phyloP scores from a whole-genome alignment of 2,329 filamentous ascomycete genomes.

The Pestalotiopsis sp. region DNA sequence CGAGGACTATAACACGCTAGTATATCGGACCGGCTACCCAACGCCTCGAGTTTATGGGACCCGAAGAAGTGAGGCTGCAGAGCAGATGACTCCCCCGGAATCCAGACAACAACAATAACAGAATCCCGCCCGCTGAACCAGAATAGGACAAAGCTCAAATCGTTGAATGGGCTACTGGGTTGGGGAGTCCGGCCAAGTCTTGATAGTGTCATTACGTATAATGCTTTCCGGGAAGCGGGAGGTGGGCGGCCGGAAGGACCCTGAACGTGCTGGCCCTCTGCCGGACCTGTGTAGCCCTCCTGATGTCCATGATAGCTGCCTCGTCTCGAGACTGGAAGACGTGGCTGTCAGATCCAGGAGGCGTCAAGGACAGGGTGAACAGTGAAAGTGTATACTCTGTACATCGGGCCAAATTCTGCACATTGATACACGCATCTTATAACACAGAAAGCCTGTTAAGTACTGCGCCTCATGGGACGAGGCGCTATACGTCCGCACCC shows the following conservation, averaged over 20 bases:
- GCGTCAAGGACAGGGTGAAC: too few species aligned
- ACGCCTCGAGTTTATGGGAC: neutral
- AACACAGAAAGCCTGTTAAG: too few species aligned
- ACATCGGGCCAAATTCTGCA: too few species aligned
- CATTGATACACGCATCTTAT: too few species aligned
- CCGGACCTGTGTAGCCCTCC: neutral
- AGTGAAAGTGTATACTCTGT: too few species aligned
- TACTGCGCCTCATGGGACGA: neutral
- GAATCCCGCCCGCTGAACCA: too few species aligned
- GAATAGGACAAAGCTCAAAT: too few species aligned
- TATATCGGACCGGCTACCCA: neutral
- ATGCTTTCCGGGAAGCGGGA: neutral
- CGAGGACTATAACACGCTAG: neutral
- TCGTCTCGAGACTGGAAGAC: too few species aligned
- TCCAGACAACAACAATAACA: neutral
- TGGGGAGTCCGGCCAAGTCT: neutral
- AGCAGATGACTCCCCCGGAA: neutral
- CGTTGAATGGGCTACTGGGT: too few species aligned
- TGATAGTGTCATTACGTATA: neutral
- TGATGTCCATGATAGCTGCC: neutral
- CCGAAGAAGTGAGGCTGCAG: neutral
- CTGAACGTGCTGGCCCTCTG: neutral
- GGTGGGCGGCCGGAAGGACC: neutral
- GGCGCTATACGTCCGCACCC: neutral
- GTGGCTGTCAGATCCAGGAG: too few species aligned